Conservation (phyloP, 2,329 filamentous ascomycete genomes). For the Sclerotinia glacialis region DNA sequence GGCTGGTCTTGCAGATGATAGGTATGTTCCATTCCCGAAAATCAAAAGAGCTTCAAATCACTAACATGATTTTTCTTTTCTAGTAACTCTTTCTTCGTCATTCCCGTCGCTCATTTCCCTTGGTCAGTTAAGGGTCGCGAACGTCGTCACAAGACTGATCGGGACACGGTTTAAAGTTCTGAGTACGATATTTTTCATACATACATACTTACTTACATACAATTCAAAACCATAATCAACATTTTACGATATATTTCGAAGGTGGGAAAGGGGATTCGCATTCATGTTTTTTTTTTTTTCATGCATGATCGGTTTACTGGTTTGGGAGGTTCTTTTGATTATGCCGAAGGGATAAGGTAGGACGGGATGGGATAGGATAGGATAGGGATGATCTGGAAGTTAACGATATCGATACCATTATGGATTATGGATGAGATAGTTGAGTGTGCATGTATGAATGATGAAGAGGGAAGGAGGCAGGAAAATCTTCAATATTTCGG, state of each 20-base stretch:
- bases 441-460: background rate
- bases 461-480: background rate
- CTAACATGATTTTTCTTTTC: conserved; percentile 39
- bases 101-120: conserved; percentile 91
- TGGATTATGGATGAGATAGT: too few relatives aligned
- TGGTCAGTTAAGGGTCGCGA: conserved; percentile 79
- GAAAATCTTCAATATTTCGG: too few relatives aligned
- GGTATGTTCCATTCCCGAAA: conserved; percentile 46
- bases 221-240: background rate
- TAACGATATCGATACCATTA: background rate
- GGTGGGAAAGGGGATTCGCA: background rate
- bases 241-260: background rate
- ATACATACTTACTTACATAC: background rate
- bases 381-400: background rate
- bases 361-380: background rate
- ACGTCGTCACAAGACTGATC: conserved; percentile 52
- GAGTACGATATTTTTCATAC: background rate
- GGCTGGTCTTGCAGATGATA: conserved; percentile 73
- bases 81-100: conserved; percentile 84
- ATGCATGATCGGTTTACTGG: background rate
- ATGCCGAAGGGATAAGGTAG: background rate
- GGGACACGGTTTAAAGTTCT: conserved; percentile 32
- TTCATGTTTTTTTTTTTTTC: background rate
- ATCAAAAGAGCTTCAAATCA: background rate
- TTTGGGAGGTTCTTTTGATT: too few relatives aligned